phyloP scores from a whole-genome alignment of 1,139 yeast species.

The Waltiozyma sp. region DNA sequence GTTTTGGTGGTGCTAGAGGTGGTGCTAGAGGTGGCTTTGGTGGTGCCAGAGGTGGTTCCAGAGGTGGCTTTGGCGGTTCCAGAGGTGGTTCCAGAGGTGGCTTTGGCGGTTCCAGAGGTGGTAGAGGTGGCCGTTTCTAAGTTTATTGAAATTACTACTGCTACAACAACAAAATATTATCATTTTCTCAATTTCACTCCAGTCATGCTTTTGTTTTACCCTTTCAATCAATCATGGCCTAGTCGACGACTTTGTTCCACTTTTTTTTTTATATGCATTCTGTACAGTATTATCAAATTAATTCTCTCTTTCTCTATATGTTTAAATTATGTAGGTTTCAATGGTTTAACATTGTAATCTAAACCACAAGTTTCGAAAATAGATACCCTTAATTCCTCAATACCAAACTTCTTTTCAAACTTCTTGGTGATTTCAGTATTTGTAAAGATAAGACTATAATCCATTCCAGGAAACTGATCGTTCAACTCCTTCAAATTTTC shows the following conservation, averaged over 20 bases:
- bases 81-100: constrained; percentile 25
- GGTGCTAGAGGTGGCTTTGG: constrained; percentile 30
- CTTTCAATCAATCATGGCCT: too few relatives aligned
- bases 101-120: constrained; percentile 35
- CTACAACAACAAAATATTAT: too few relatives aligned
- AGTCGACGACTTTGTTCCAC: too few relatives aligned
- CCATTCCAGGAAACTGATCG: constrained; percentile 4
- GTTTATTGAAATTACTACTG: too few relatives aligned
- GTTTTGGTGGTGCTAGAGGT: constrained; percentile 27
- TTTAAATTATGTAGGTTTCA: constrained; percentile 9
- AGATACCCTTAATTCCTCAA: constrained; percentile 25
- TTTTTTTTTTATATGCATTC: not conserved
- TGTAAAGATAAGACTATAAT: constrained; percentile 29
- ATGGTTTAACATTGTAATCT: constrained; percentile 15
- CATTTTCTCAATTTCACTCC: not conserved
- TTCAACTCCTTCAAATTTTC: constrained; percentile 16
- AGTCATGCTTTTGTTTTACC: not conserved
- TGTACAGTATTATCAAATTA: not conserved
- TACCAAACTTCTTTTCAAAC: constrained; percentile 26
- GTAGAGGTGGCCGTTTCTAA: constrained; percentile 30
- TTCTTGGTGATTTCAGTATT: constrained; percentile 23
- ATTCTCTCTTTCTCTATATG: not conserved
- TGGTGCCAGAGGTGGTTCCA: constrained; percentile 23
- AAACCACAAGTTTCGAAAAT: constrained; percentile 30
- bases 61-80: constrained; percentile 43